Conservation (phyloP, 2,329 filamentous ascomycete species). For the Akanthomyces uredinophilus region DNA sequence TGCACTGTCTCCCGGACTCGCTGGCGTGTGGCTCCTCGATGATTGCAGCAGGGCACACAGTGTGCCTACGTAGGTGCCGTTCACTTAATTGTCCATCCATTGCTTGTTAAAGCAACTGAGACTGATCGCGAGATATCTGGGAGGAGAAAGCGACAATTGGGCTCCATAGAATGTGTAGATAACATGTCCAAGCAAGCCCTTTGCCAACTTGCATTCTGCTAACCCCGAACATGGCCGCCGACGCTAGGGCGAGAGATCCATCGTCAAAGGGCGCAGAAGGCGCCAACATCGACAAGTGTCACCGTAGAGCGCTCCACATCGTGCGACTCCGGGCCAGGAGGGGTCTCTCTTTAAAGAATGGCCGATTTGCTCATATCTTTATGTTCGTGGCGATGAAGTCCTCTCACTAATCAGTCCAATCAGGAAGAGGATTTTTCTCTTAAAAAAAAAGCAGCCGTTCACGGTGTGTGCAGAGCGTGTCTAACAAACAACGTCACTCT, state of each 20-base stretch:
- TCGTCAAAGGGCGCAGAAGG: neutral
- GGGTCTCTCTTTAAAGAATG: neutral
- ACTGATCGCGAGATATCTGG: no score
- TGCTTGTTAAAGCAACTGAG: no score
- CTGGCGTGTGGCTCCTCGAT: neutral
- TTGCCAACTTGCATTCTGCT: neutral
- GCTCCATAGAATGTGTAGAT: neutral
- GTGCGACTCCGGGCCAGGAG: neutral
- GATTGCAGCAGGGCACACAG: neutral
- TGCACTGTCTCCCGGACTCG: neutral
- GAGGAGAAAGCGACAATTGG: neutral
- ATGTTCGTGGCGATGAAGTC: no score
- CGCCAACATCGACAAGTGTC: neutral
- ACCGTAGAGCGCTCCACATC: neutral
- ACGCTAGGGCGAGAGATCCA: neutral
- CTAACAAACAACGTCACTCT: no score
- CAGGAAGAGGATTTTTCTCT: no score
- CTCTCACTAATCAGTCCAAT: no score
- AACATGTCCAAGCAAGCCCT: neutral
- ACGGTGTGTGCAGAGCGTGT: no score
- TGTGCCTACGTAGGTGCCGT: neutral
- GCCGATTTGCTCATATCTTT: no score
- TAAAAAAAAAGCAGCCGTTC: no score
- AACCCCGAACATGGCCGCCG: neutral
- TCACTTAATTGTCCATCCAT: no score